Conservation (phyloP, 352 stramenopile genomes). For the Pythium aphanidermatum region DNA sequence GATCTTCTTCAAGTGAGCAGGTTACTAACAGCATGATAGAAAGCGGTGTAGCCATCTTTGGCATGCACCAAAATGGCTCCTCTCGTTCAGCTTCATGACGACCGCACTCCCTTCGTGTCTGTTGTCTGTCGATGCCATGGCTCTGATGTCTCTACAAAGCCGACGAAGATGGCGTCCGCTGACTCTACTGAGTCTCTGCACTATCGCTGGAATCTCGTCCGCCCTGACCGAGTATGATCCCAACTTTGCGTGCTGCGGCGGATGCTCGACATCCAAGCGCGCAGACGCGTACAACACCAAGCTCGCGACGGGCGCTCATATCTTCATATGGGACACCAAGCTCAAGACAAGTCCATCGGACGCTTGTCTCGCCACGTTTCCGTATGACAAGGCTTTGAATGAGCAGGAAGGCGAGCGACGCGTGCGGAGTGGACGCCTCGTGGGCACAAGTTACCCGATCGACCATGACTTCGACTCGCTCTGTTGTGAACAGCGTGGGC, state of each 20-base stretch:
- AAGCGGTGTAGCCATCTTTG: slow-evolving; percentile 10
- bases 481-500: slow-evolving; percentile 59
- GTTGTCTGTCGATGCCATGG: no score
- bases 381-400: slow-evolving; percentile 49
- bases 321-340: slow-evolving; percentile 68
- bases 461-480: slow-evolving; percentile 65
- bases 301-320: slow-evolving; percentile 33
- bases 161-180: no score
- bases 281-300: slow-evolving; percentile 43
- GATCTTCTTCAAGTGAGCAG: no score
- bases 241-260: slow-evolving; percentile 66
- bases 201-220: neutral
- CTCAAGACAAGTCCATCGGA: slow-evolving; percentile 46
- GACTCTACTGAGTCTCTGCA: no score
- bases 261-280: slow-evolving; percentile 53
- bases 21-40: no score
- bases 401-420: slow-evolving; percentile 52
- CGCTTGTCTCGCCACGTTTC: slow-evolving; percentile 45
- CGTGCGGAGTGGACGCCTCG: slow-evolving; percentile 50
- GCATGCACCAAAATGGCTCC: no score
- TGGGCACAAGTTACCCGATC: slow-evolving; percentile 60
- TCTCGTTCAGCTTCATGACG: no score
- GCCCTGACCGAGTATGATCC: slow-evolving; percentile 23
- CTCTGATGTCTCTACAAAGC: no score
- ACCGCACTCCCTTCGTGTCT: no score